Evolutionary conservation across 257 asterid species (phyloP).

Genomic region (Galeopsis tetrahit): DNA sequence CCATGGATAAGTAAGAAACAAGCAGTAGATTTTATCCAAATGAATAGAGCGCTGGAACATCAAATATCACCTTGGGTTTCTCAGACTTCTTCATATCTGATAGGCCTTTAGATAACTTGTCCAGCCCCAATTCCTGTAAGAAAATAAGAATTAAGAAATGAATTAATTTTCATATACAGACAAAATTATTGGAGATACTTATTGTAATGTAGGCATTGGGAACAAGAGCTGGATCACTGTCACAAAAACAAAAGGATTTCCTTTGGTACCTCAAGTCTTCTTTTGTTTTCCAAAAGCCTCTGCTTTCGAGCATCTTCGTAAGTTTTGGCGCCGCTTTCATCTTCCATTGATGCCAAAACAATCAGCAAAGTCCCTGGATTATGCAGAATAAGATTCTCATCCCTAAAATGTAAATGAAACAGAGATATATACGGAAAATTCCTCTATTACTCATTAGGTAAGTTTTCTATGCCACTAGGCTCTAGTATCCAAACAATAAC

Average conservation of each 20-base stretch:
- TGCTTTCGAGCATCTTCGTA: constrained; percentile 79
- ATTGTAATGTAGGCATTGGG: background rate
- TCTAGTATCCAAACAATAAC: background rate
- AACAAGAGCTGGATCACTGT: background rate
- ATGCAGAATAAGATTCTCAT: constrained; percentile 25
- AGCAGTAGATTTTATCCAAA: background rate
- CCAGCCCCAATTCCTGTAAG: constrained; percentile 80
- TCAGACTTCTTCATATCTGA: constrained; percentile 54
- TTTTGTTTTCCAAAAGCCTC: constrained; percentile 72
- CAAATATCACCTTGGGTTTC: constrained; percentile 58
- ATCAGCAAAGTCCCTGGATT: constrained; percentile 26
- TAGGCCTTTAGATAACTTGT: constrained; percentile 62
- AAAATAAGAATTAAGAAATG: constrained; percentile 1
- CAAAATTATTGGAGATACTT: background rate
- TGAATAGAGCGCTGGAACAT: constrained; percentile 29
- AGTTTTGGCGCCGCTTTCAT: constrained; percentile 38
- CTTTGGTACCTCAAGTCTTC: constrained; percentile 65
- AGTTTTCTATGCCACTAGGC: background rate
- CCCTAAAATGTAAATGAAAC: constrained; percentile 21
- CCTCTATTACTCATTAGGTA: background rate
- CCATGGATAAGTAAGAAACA: background rate
- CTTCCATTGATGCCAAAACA: constrained; percentile 47
- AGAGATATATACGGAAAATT: background rate
- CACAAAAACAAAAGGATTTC: background rate
- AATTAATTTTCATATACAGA: background rate